Evolutionary conservation across 441 rosid genomes (phyloP), one percentile per base, ranked within the genome.

Genomic region (Dalechampia spathulata): DNA sequence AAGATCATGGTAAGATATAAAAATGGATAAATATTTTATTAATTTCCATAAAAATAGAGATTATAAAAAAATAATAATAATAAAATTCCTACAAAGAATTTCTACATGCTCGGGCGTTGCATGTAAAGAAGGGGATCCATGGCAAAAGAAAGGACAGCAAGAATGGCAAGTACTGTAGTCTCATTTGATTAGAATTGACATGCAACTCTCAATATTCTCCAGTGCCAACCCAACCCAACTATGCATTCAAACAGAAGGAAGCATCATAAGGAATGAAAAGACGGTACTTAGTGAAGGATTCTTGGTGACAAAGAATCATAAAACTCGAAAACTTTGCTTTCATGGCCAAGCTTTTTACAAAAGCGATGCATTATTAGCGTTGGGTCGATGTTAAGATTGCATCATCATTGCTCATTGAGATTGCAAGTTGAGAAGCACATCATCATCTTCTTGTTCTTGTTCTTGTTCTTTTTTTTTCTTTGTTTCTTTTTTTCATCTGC

Each of bases 361-460:
- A 55, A 36, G 25, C 3, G 5, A 39, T 46, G 46, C 54, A 26
- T 26, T 59, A 36, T 10, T 58, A 46, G 11, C 6, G 13, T 55
- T 41, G 26, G 27, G 26, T 12, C 20, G 6, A 36, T 23, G 52
- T 15, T 22, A 48, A 5, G 54, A 25, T 58, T 60, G 49, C 49
- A 38, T 60, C 40, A 49, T 26, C 52, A 32, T 21, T 32, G 51
- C 19, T 39, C 49, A 60, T 26, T 60, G 41, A 40, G 14, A 30
- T n/a, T n/a, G 26, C 61, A 37, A 42, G 44, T 71, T 66, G 67
- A 52, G 26, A 42, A 34, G 44, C 60, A 38, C 60, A 47, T 63
- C 57, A 50, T 27, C 44, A 23, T 22, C 16, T 49, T 13, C 25
- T 23, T 46, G 14, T 52, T 17, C 16, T 44, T 34, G 6, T 13